phyloP scores from a whole-genome alignment of 2,329 filamentous ascomycete species.

The Fusarium aywerte region DNA sequence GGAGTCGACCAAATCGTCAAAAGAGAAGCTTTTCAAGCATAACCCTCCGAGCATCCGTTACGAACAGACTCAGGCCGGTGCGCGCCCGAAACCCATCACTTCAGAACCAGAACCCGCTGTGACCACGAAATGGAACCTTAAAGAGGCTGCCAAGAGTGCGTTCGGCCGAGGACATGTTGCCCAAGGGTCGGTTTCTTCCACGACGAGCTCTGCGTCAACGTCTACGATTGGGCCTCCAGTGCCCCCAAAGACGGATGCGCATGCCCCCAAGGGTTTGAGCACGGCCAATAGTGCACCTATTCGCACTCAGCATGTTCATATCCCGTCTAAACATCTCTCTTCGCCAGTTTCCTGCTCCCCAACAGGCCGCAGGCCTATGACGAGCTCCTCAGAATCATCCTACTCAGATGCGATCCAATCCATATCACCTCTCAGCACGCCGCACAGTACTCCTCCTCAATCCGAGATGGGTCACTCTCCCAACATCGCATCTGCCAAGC shows the following conservation, averaged over 20 bases:
- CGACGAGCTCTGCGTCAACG: conserved; percentile 21
- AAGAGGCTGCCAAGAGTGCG: conserved; percentile 51
- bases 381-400: conserved; percentile 53
- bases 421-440: conserved; percentile 52
- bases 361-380: conserved; percentile 28
- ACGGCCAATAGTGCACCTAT: background rate
- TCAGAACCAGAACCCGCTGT: conserved; percentile 25
- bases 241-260: background rate
- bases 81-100: conserved; percentile 37
- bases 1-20: conserved; percentile 10
- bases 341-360: conserved; percentile 11
- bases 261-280: background rate
- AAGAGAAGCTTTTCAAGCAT: conserved; percentile 26
- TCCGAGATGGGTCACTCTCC: conserved; percentile 52
- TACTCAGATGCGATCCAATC: conserved; percentile 54
- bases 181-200: conserved; percentile 29
- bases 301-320: background rate
- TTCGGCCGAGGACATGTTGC: conserved; percentile 41
- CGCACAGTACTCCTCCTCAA: conserved; percentile 55
- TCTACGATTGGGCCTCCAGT: conserved; percentile 24
- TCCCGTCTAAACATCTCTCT: conserved; percentile 16
- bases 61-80: conserved; percentile 41
- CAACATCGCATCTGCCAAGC: conserved; percentile 21
- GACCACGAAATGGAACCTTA: conserved; percentile 50
- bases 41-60: conserved; percentile 48